Evolutionary conservation across 352 stramenopile species (phyloP).

Genomic region (Globisporangium nunn): DNA sequence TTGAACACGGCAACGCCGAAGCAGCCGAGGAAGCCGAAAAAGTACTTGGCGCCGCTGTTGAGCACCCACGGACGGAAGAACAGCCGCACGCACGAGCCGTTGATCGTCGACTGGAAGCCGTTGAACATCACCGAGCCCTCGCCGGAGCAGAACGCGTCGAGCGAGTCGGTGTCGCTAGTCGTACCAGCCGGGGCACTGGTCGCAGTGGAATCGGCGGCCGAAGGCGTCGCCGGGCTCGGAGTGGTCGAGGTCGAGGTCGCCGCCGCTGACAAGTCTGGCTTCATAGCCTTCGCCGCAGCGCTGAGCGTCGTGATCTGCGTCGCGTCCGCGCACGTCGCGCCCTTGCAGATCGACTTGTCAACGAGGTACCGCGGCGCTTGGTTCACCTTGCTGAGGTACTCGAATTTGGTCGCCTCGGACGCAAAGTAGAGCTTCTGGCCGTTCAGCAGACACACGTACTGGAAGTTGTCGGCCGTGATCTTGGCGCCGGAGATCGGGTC

Average conservation of each 20-base stretch:
- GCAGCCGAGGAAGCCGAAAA: conserved; percentile 59
- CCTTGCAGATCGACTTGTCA: conserved; percentile 44
- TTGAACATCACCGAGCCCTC: conserved; percentile 80
- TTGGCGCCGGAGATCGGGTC: conserved; percentile 57
- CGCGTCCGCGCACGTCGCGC: conserved; percentile 45
- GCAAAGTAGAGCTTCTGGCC: conserved; percentile 85
- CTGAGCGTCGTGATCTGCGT: conserved; percentile 52
- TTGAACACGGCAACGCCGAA: conserved; percentile 60
- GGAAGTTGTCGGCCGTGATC: conserved; percentile 51
- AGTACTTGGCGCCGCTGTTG: conserved; percentile 64
- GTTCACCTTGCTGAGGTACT: conserved; percentile 59
- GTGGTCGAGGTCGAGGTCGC: conserved; percentile 15
- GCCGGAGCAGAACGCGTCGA: conserved; percentile 43
- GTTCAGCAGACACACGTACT: conserved; percentile 64
- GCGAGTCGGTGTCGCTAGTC: conserved; percentile 12
- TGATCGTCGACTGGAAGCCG: conserved; percentile 68
- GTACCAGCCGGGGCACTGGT: conserved; percentile 11
- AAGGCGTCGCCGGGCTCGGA: conserved; percentile 10
- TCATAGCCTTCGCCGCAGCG: conserved; percentile 32
- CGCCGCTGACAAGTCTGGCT: conserved; percentile 14
- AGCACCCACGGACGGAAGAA: conserved; percentile 81
- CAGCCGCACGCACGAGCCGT: conserved; percentile 63
- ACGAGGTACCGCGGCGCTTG: conserved; percentile 42
- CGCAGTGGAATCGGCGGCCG: conserved; percentile 11
- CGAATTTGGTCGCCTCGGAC: conserved; percentile 52